A percentile compares a stretch with the other conserved stretches of the same genome.
Conservation (phyloP, 345 rosid species). For the Cochlearia excelsa region DNA sequence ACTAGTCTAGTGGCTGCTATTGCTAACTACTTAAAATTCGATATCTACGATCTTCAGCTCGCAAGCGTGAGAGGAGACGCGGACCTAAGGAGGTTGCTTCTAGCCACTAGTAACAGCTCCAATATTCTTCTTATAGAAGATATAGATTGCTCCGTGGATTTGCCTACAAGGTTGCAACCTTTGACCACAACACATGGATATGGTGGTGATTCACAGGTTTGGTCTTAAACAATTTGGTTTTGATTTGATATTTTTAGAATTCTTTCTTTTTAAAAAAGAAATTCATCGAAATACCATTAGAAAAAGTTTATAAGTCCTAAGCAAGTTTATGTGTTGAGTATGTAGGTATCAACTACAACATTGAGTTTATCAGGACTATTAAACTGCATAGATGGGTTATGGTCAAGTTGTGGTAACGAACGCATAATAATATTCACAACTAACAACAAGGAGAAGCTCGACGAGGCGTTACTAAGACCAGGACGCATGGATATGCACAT, state of each 20-base stretch:
- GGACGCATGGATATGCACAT: constrained; percentile 42
- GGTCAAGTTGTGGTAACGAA: constrained; percentile 52
- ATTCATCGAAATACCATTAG: no score
- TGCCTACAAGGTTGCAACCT: constrained; percentile 39
- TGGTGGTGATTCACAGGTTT: constrained; percentile 37
- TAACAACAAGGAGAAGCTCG: constrained; percentile 66
- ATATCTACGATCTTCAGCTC: constrained; percentile 61
- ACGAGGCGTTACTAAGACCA: constrained; percentile 62
- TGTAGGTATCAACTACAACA: no score
- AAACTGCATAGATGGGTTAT: constrained; percentile 52
- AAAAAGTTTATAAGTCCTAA: no score
- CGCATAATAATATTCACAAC: constrained; percentile 75
- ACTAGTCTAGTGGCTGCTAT: constrained; percentile 74
- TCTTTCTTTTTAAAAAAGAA: no score
- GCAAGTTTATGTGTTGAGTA: no score
- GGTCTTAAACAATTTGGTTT: background rate
- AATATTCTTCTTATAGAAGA: constrained; percentile 73
- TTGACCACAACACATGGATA: background rate
- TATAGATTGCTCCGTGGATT: constrained; percentile 52
- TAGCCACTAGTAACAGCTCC: constrained; percentile 46
- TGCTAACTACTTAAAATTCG: constrained; percentile 65
- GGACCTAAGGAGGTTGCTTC: constrained; percentile 49
- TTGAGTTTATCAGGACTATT: constrained; percentile 58
- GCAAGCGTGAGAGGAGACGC: constrained; percentile 44
- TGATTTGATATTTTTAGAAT: background rate